phyloP scores from a whole-genome alignment of 2,329 filamentous ascomycete genomes.

The Raffaelea arxii region DNA sequence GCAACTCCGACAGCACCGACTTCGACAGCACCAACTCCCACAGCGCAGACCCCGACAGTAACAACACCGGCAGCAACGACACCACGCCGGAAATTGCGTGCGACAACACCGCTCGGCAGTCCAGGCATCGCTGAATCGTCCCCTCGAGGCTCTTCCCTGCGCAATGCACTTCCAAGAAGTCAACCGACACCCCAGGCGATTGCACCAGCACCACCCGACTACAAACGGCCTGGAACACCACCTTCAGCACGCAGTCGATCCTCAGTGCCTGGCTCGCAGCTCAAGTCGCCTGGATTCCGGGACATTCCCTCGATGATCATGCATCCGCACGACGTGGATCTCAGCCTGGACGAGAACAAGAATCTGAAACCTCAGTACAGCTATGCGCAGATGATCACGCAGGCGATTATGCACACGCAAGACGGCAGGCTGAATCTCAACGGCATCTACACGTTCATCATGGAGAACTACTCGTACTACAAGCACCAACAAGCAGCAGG shows the following conservation, averaged over 20 bases:
- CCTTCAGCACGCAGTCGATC: constrained; percentile 33
- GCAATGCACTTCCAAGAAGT: constrained; percentile 17
- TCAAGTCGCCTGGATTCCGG: constrained; percentile 29
- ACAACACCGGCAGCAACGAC: constrained; percentile 1
- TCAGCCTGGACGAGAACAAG: constrained; percentile 73
- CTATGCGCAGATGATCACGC: constrained; percentile 93
- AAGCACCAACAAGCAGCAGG: constrained; percentile 65
- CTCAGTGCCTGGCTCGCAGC: constrained; percentile 16
- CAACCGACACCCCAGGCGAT: constrained; percentile 36
- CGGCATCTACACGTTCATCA: constrained; percentile 92
- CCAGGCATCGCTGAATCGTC: constrained; percentile 15
- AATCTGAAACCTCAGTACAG: constrained; percentile 94
- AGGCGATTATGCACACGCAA: constrained; percentile 79
- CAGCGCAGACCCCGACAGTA: constrained; percentile 3
- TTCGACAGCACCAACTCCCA: not conserved
- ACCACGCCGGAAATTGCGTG: constrained; percentile 8
- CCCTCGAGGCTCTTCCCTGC: constrained; percentile 15
- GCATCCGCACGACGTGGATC: constrained; percentile 54
- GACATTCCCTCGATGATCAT: constrained; percentile 32
- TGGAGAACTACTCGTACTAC: constrained; percentile 86
- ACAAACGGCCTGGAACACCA: constrained; percentile 52
- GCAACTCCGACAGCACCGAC: too few species aligned
- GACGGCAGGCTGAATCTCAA: constrained; percentile 85
- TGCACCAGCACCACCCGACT: constrained; percentile 50
- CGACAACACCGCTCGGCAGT: constrained; percentile 12